phyloP scores from a whole-genome alignment of 2,329 filamentous ascomycete genomes.

The Westerdykella sp. region DNA sequence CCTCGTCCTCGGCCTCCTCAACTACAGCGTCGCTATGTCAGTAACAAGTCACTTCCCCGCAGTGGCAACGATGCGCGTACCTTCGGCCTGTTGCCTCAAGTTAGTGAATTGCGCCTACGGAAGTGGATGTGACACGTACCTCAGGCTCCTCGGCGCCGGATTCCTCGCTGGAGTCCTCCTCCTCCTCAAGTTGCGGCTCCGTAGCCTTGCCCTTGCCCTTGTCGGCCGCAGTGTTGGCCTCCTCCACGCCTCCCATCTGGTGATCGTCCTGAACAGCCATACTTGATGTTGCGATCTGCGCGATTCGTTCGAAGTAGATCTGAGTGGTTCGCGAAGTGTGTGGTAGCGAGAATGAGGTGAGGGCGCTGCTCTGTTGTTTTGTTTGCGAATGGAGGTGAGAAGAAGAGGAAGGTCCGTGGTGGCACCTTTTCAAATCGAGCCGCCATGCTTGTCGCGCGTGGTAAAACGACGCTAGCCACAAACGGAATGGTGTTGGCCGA shows the following conservation, averaged over 20 bases:
- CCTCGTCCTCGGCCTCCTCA: conserved; percentile 68
- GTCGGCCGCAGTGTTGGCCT: conserved; percentile 47
- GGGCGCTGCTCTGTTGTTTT: not conserved
- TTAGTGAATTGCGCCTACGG: conserved; percentile 23
- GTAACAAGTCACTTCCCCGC: conserved; percentile 1
- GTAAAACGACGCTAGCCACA: not conserved
- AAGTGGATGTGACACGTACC: conserved; percentile 38
- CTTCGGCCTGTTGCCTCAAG: conserved; percentile 25
- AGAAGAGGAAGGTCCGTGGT: not conserved
- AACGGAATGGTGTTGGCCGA: not conserved
- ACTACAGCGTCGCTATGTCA: conserved; percentile 34
- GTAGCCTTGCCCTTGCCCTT: conserved; percentile 87
- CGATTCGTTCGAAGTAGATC: conserved; percentile 1
- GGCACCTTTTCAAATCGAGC: not conserved
- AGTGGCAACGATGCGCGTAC: conserved; percentile 19
- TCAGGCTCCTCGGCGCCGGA: conserved; percentile 55
- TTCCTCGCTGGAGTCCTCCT: conserved; percentile 63
- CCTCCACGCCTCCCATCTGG: conserved; percentile 35
- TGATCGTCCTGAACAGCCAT: conserved; percentile 35
- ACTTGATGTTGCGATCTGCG: conserved; percentile 3
- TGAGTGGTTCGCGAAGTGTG: not conserved
- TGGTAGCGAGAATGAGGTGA: conserved; percentile 5
- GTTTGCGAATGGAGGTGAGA: not conserved
- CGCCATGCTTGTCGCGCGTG: not conserved
- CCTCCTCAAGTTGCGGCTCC: conserved; percentile 60